Percentiles rank a stretch among this genome's conserved stretches.
Evolutionary conservation across 495 filamentous ascomycete species (phyloP).

Genomic region (Glonium stellatum): DNA sequence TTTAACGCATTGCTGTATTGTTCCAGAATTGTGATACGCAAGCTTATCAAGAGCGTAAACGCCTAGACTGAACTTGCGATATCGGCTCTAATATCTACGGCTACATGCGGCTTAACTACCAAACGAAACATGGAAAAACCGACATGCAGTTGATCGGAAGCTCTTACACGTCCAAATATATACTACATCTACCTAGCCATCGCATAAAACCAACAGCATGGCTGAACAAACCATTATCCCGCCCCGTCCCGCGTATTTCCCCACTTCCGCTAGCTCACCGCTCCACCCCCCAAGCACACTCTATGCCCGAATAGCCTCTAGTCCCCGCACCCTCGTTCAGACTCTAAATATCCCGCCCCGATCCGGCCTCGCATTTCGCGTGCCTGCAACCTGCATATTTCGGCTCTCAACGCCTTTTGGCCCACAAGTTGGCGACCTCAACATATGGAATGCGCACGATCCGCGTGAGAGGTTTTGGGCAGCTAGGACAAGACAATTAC

Average conservation of each 20-base stretch:
- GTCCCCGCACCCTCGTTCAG: conserved; percentile 4
- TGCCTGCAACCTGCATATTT: conserved; percentile 52
- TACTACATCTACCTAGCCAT: too few species aligned
- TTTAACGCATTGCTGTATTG: too few species aligned
- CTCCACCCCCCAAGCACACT: conserved; percentile 23
- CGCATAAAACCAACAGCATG: too few species aligned
- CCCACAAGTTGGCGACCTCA: conserved; percentile 64
- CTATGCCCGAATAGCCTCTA: conserved; percentile 9
- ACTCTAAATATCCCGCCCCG: conserved; percentile 32
- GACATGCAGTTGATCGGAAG: too few species aligned
- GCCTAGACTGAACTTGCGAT: too few species aligned
- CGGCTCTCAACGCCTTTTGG: conserved; percentile 66
- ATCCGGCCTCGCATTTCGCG: conserved; percentile 31
- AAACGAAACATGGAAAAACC: too few species aligned
- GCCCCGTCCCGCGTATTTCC: conserved; percentile 20
- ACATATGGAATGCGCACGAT: conserved; percentile 70
- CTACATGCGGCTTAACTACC: too few species aligned
- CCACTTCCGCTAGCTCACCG: conserved; percentile 15
- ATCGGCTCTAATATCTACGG: too few species aligned
- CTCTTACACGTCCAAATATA: too few species aligned
- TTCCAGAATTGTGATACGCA: too few species aligned
- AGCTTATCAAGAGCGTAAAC: too few species aligned
- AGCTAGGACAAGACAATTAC: conserved; percentile 66
- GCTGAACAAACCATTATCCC: too few species aligned
- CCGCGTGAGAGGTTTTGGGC: conserved; percentile 78